Evolutionary conservation across 164 flowering plant species (phyloP), one percentile per base, ranked within the genome.

Genomic region (Vitis labrusca): DNA sequence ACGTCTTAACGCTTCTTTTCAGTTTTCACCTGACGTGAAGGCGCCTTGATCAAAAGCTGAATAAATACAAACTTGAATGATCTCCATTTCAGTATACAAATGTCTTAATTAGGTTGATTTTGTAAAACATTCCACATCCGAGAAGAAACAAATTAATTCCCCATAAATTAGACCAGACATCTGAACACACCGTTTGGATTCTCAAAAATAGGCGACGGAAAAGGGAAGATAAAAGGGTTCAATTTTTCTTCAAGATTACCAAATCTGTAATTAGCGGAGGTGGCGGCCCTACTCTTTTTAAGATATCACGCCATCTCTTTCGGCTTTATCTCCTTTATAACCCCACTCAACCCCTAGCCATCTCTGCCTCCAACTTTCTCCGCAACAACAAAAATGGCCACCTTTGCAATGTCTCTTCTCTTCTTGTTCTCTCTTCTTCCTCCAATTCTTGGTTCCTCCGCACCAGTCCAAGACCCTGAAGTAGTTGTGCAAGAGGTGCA

Each of bases 401-500:
- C 16, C 10, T 32, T 19, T 44, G 47, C 63, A 10, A 16, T 55
- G 57, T 48, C 30, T 8, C 50, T 66, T 14, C 15, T 68, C 44
- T 13, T 67, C 58, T 12, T 71, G 60, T 14, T 58, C 50, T 32
- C 61, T 32, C 67, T 68, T 56, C 32, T 74, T 2, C 3, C 54
- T 61, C 55, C 73, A 32, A 9, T 30, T 52, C 44, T 74, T 5
- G 79, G 44, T 9, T 72, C 64, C 19, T 75, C 83, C 13, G 63
- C 81, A 8, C 12, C 79, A 4, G 63, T 75, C 52, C 85, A 68
- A 50, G 81, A 82, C 71, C 81, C 83, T 27, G 78, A 76, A 12
- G 57, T 69, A 1, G 83, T 80, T 0, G 83, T 73, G 3, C 66
- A 80, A 62, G 83, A 82, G 6, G 81, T 82, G 0, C 79, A 80